Conservation (phyloP, 2,329 filamentous ascomycete species). For the Apiospora koreana region DNA sequence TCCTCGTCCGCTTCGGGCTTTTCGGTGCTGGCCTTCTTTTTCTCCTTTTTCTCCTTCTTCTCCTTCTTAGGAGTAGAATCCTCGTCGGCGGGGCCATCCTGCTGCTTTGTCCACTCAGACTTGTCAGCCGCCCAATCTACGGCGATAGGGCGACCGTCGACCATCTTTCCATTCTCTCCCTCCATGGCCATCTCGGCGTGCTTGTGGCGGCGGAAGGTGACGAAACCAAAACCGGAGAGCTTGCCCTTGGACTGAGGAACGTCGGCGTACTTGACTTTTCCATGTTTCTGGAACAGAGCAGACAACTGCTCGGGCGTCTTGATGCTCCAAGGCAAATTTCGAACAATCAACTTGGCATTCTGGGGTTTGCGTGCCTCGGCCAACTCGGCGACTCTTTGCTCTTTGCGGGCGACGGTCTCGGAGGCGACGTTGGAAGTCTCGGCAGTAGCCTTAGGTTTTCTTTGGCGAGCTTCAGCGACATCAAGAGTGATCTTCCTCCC, state of each 20-base stretch:
- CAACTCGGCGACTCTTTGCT: slow-evolving; percentile 60
- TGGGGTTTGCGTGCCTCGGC: slow-evolving; percentile 60
- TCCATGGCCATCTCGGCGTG: slow-evolving; percentile 90
- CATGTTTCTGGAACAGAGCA: slow-evolving; percentile 80
- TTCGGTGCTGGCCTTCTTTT: slow-evolving; percentile 27
- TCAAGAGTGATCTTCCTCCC: slow-evolving; percentile 85
- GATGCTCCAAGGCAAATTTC: slow-evolving; percentile 95
- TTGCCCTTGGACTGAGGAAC: slow-evolving; percentile 77
- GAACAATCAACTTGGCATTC: slow-evolving; percentile 73
- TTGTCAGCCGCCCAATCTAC: slow-evolving; percentile 98
- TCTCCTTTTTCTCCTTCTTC: slow-evolving; percentile 38
- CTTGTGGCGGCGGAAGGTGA: slow-evolving; percentile 82
- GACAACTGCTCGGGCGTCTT: slow-evolving; percentile 81
- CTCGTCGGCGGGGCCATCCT: slow-evolving; percentile 36
- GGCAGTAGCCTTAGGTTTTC: slow-evolving; percentile 40
- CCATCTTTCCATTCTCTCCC: slow-evolving; percentile 82
- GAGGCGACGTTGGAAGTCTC: slow-evolving; percentile 16
- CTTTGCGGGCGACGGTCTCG: slow-evolving; percentile 57
- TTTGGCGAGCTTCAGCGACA: slow-evolving; percentile 80
- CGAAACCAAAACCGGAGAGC: slow-evolving; percentile 88
- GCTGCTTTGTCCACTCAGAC: slow-evolving; percentile 74
- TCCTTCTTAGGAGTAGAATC: slow-evolving; percentile 28
- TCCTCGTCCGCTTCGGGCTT: slow-evolving; percentile 22
- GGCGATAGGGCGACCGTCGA: slow-evolving; percentile 85
- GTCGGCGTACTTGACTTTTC: slow-evolving; percentile 86